Evolutionary conservation across 192 early-diverging fungal genomes (phyloP).

Genomic region (Linnemannia elongata): DNA sequence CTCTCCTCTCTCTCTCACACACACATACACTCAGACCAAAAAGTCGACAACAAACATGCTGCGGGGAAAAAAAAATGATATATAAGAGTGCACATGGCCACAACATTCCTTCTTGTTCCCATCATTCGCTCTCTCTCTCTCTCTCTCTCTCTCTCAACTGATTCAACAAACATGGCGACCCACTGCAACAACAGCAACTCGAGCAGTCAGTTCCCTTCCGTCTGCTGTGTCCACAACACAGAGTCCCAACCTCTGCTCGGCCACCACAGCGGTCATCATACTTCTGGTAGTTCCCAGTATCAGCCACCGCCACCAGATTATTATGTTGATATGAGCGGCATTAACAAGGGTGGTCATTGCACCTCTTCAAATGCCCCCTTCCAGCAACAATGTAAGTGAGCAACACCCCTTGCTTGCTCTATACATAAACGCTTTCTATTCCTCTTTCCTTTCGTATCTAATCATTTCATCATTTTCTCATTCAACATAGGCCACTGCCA

Average conservation of each 20-base stretch:
- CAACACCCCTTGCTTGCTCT: neutral
- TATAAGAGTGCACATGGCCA: neutral
- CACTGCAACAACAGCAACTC: conserved; percentile 25
- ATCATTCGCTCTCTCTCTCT: neutral
- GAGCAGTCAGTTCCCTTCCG: conserved; percentile 4
- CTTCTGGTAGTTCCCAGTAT: neutral
- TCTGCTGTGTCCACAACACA: conserved; percentile 30
- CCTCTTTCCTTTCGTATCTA: neutral
- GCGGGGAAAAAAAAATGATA: neutral
- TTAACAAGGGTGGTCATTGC: conserved; percentile 7
- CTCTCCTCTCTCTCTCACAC: neutral
- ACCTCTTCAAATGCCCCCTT: neutral
- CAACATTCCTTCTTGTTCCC: neutral
- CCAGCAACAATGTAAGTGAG: neutral
- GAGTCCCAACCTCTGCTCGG: conserved; percentile 33
- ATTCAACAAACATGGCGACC: neutral
- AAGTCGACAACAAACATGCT: neutral
- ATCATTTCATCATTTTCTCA: neutral
- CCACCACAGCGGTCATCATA: conserved; percentile 13
- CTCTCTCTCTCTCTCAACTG: neutral
- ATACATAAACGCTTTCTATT: neutral
- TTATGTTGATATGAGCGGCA: conserved; percentile 14
- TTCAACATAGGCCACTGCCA: neutral
- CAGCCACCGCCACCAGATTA: conserved; percentile 6
- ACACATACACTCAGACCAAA: neutral